Evolutionary conservation across 83 land plant genomes (phyloP).

Genomic region (Picea abies): DNA sequence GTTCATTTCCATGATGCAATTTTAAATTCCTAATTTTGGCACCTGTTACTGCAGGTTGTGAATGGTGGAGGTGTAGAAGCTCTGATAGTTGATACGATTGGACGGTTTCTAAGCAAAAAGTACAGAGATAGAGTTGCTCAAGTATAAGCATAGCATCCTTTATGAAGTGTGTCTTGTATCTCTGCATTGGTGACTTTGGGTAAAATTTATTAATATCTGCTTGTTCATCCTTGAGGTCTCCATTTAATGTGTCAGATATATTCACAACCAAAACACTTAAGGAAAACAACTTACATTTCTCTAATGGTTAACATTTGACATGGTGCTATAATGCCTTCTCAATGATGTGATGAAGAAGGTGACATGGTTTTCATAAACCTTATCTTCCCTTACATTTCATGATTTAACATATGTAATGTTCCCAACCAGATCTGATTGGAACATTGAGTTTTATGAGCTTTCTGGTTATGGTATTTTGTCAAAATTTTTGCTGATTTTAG

Average conservation of each 20-base stretch:
- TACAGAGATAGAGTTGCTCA: constrained; percentile 85
- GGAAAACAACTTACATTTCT: neutral
- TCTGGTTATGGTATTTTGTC: too few relatives aligned
- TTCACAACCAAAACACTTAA: neutral
- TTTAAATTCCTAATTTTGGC: neutral
- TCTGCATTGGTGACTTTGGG: neutral
- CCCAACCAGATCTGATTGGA: too few relatives aligned
- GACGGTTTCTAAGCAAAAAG: constrained; percentile 69
- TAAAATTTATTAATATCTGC: neutral
- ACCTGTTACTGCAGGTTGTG: constrained; percentile 39
- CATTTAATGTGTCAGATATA: neutral
- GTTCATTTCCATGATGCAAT: neutral
- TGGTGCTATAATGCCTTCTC: neutral
- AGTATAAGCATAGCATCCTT: constrained; percentile 27
- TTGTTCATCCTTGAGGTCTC: neutral
- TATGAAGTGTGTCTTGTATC: constrained; percentile 5
- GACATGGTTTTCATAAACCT: neutral
- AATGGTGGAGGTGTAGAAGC: constrained; percentile 76
- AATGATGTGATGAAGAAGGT: neutral
- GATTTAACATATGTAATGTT: neutral
- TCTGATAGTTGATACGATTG: constrained; percentile 77
- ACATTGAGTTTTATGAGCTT: too few relatives aligned
- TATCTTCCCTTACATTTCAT: neutral
- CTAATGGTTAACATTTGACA: neutral
- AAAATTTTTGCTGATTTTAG: too few relatives aligned